A percentile compares a stretch with the other conserved stretches of the same genome.
Conservation (phyloP, 148 eudicot genomes). For the Polygonum aviculare region DNA sequence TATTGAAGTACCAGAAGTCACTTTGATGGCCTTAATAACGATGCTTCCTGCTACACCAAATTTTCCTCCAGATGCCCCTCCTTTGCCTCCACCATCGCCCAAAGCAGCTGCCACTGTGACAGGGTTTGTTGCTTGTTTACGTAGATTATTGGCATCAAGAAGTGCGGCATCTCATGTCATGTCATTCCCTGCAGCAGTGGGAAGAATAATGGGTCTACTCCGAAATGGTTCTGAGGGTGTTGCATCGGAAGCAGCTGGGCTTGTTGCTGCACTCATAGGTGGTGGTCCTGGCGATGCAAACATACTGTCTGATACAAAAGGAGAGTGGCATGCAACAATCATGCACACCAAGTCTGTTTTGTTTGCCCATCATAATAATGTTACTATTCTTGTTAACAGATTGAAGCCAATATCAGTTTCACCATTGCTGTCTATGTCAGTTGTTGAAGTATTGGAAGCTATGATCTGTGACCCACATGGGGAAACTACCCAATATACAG, state of each 20-base stretch:
- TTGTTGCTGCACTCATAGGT: slow-evolving; percentile 84
- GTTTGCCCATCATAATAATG: slow-evolving; percentile 63
- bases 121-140: slow-evolving; percentile 81
- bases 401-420: slow-evolving; percentile 90
- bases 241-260: slow-evolving; percentile 85
- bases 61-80: slow-evolving; percentile 86
- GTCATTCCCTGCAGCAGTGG: slow-evolving; percentile 99
- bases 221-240: slow-evolving; percentile 96
- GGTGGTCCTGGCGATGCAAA: slow-evolving; percentile 87
- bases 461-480: slow-evolving; percentile 99
- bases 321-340: slow-evolving; percentile 82
- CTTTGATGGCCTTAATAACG: slow-evolving; percentile 94
- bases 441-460: slow-evolving; percentile 94
- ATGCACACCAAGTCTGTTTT: slow-evolving; percentile 95
- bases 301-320: slow-evolving; percentile 70
- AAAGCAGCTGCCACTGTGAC: slow-evolving; percentile 98
- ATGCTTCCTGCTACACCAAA: slow-evolving; percentile 92
- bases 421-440: slow-evolving; percentile 82
- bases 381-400: slow-evolving; percentile 77
- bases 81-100: slow-evolving; percentile 95
- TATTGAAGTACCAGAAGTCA: slow-evolving; percentile 94
- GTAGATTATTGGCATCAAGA: slow-evolving; percentile 76
- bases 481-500: slow-evolving; percentile 90
- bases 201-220: slow-evolving; percentile 93
- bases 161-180: slow-evolving; percentile 96